Evolutionary conservation across 176 grass and related monocot genomes (phyloP), one percentile per base, ranked within the genome.

Genomic region (Oryza glaberrima): DNA sequence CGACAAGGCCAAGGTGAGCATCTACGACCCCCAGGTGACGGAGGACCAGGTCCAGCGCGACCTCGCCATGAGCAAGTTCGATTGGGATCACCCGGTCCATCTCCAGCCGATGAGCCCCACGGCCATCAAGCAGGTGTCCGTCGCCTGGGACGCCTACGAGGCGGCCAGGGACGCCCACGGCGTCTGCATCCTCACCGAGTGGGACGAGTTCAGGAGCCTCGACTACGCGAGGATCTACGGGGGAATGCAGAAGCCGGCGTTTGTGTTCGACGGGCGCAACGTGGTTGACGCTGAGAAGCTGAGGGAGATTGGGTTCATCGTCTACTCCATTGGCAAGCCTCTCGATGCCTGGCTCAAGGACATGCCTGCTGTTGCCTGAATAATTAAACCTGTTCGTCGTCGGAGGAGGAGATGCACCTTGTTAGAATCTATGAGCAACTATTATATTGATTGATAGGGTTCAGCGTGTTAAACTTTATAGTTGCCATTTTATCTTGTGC

Each of bases 251-350:
- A 94, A 94, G 77, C 92, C 88, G 0, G 92, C 92, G 19, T 94
- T 94, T 38, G 56, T 94, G n/a, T 94, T 94, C 20, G 92, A 94
- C 22, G 92, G 92, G 0, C 92, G 92, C 58, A 94, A 88, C 16
- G 28, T 94, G 22, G 85, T 94, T 19, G 92, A 94, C 26, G 5
- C 82, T 12, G 92, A 90, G 61, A 88, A 90, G 92, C 67, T 94
- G 13, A 86, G 88, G 30, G 78, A 94, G 49, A 94, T 94, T 28
- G 92, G 92, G 1, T 94, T 94, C 86, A 84, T 94, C 66, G 92
- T 94, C 77, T 94, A 94, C 82, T 94, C 92, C 9, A 90, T 94
- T 6, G 92, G 92, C 64, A 94, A 88, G 88, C 92, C 92, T 7
- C 82, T 94, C 4, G 92, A 94, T 54, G 73, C 68, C 23, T 94